Base-by-base conservation (phyloP, 1,284 basidiomycete genomes). In the Puccinia coronata region DNA sequence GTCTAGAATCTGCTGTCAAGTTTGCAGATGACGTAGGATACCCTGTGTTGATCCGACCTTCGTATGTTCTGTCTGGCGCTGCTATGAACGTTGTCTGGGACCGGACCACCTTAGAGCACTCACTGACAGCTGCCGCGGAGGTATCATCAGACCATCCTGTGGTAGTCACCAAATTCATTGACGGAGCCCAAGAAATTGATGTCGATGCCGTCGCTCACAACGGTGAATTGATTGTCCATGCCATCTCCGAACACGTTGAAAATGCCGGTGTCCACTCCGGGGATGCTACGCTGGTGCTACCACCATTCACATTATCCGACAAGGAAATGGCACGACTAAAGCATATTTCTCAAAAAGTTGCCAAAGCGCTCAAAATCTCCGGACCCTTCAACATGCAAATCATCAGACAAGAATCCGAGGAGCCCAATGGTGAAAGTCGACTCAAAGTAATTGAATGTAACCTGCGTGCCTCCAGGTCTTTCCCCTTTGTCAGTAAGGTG, bases 381-480 rank as follows among this genome's bases (percentile, higher is more conserved):
- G 96, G 97, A 31, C 97, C 97, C 8, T 99, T 92, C 91, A 99
- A 99, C 88, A 99, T 99, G 95, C 97, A 99, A 88, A 91, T 99
- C 87, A 99, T 99, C 88, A 91, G 93, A 85, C 95, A 96, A 87
- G 90, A 91, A 2, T 87, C 90, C 12, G 85, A 86, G 39, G 89
- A 89, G 73, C 88, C 90, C 34, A 86, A 86, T 82, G 89, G 92
- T 80, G 88, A 88, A 82, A 89, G 92, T 11, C 89, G 90, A 82
- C 90, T 99, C 84, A 99, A 98, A 89, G 96, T 99, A 83, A 99
- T 99, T 83, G 96, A 99, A 88, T 99, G 97, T 88, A 99, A 99
- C 88, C 89, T 99, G 76, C 94, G 97, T 84, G 97, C 97, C 36
- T 97, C 95, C 65, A 92, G 97, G 63, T 97, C 94, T 69, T 99